Evolutionary conservation across 2,329 filamentous ascomycete genomes (phyloP), one percentile per base, ranked within the genome.

Genomic region (Lizonia empirigonia): DNA sequence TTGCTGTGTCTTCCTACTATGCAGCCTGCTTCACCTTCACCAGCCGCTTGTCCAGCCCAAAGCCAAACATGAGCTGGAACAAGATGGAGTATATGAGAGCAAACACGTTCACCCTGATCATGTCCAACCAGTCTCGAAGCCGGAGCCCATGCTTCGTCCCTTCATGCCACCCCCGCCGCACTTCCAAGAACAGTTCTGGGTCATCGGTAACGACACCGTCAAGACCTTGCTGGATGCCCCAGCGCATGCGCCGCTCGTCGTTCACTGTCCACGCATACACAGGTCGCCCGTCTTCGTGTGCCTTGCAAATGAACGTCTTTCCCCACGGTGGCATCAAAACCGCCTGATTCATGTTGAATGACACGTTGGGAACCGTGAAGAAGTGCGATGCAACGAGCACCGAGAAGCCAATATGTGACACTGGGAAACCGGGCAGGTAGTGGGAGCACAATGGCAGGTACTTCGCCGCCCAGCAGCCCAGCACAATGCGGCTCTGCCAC

Each of bases 201-300:
- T 96, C 86, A 67, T 97, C 92, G 0, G 91, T 96, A 44, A 96
- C 86, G 4, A 96, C 87, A 1, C 90, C 92, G 62, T 96, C 89
- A 1, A 96, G 76, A 3, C 73, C 70, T 33, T 82, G 75, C 22
- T 79, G 73, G 26, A 96, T 84, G 57, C 85, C 82, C 90, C 91
- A 96, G 62, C 85, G 82, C 92, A 97, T 97, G 74, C 85, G 83
- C 40, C 80, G 78, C 56, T 84, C 82, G 12, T 88, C 82, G 69
- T 97, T 96, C 41, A 96, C 89, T 0, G 92, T 97, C 93, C 93
- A 97, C 0, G 85, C 82, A 63, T 88, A 86, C 4, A 97, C 77
- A 4, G 82, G 80, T 18, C 88, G 81, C 13, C 79, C 75, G 1
- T 78, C 76, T 38, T 75, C 69, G 53, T 80, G 80, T 20, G 84